A percentile compares a stretch with the other conserved stretches of the same genome.
Conservation (phyloP, 192 early-diverging fungal genomes). For the Linnemannia zychae region DNA sequence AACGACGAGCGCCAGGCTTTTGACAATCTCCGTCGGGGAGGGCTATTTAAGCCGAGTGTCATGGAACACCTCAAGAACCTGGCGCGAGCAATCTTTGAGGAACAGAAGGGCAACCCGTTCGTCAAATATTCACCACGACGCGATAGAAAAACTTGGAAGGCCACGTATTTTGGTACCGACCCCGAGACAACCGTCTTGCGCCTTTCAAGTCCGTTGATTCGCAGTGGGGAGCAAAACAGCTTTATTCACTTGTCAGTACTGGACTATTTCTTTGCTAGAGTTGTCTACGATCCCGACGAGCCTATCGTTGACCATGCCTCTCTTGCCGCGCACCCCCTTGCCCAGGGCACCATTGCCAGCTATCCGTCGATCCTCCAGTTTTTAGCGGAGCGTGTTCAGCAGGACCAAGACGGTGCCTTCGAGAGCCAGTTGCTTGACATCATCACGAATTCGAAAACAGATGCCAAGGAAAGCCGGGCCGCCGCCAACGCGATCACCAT, state of each 20-base stretch:
- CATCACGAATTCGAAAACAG: neutral
- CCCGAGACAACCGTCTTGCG: neutral
- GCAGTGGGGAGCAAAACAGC: neutral
- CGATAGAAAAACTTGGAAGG: constrained; percentile 13
- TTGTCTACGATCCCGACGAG: neutral
- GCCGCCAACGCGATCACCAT: constrained; percentile 1
- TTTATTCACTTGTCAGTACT: constrained; percentile 7
- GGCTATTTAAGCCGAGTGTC: constrained; percentile 1
- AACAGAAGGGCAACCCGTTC: constrained; percentile 8
- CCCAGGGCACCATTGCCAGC: neutral
- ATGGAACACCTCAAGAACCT: constrained; percentile 8
- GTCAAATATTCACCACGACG: neutral
- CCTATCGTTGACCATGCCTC: neutral
- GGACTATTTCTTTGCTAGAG: constrained; percentile 6
- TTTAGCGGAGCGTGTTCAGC: neutral
- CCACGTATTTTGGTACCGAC: neutral
- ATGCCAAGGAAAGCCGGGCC: neutral
- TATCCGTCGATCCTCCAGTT: neutral
- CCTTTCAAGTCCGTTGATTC: neutral
- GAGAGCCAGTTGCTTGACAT: neutral
- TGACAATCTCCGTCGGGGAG: constrained; percentile 1
- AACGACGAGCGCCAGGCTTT: neutral
- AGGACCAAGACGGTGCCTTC: neutral
- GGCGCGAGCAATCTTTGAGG: neutral
- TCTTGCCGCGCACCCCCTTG: neutral